These are phyloP conservation scores for Sarcodon sp. DNA, from an alignment of 768 basidiomycete species.

Conservation along the genomic window DNA sequence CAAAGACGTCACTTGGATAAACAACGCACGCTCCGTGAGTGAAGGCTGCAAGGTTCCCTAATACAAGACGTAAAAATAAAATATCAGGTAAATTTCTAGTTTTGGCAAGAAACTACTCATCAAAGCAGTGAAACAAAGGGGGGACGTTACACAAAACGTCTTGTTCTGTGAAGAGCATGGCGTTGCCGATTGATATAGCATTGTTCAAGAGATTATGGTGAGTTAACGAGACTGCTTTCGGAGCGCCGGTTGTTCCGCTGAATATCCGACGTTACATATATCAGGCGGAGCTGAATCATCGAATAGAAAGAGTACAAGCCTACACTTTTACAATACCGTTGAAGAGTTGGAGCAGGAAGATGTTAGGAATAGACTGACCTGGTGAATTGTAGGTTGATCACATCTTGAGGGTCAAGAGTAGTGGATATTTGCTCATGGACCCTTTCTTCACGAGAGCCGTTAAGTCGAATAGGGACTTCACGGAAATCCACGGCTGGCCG, in stretches of 20 bases:
- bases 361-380: constrained; percentile 29
- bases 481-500: constrained; percentile 55
- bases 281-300: neutral
- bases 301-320: no score
- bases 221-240: constrained; percentile 77
- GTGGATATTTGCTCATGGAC: constrained; percentile 27
- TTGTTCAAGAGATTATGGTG: constrained; percentile 77
- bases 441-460: constrained; percentile 29
- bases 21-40: constrained; percentile 61
- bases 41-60: constrained; percentile 76
- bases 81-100: constrained; percentile 1
- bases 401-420: constrained; percentile 44
- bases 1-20: constrained; percentile 55
- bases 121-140: constrained; percentile 82
- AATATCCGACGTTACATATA: neutral
- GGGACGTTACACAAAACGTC: constrained; percentile 76
- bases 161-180: constrained; percentile 52
- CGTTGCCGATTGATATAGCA: constrained; percentile 51
- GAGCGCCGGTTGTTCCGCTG: constrained; percentile 71
- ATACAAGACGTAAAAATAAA: constrained; percentile 45
- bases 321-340: no score
- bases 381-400: constrained; percentile 79
- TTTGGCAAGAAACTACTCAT: constrained; percentile 34
- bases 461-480: constrained; percentile 59
- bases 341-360: neutral